These are phyloP conservation scores for Boletus tylopilopsis DNA, from an alignment of 768 basidiomycete genomes.

Conservation along the genomic window DNA sequence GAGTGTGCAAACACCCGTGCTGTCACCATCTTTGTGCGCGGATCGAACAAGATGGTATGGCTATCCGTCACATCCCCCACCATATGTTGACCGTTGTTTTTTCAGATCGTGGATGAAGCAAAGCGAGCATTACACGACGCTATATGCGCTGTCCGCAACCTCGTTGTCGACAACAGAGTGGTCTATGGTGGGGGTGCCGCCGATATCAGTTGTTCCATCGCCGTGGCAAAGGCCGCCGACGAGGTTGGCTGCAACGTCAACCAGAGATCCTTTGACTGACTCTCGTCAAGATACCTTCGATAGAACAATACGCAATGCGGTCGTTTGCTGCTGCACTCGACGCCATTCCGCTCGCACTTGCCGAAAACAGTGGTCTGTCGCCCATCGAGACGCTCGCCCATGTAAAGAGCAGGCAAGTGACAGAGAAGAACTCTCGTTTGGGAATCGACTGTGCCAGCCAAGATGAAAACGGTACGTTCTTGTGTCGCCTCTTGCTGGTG, in stretches of 20 bases:
- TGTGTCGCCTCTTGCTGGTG: neutral
- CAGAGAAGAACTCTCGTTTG: slow-evolving; percentile 75
- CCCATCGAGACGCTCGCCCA: slow-evolving; percentile 97
- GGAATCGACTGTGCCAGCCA: slow-evolving; percentile 91
- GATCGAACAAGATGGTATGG: slow-evolving; percentile 96
- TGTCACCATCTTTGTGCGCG: slow-evolving; percentile 95
- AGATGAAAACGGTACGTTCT: slow-evolving; percentile 74
- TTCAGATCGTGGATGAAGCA: slow-evolving; percentile 96
- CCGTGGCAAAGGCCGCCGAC: slow-evolving; percentile 92
- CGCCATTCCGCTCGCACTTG: slow-evolving; percentile 91
- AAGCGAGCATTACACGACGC: slow-evolving; percentile 98
- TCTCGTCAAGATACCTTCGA: slow-evolving; percentile 72
- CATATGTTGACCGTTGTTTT: neutral
- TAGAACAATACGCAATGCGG: slow-evolving; percentile 99
- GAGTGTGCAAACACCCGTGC: slow-evolving; percentile 96
- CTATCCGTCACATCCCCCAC: neutral
- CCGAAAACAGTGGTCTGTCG: slow-evolving; percentile 94
- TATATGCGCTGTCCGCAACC: slow-evolving; percentile 93
- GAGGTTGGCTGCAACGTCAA: slow-evolving; percentile 49
- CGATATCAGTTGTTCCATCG: slow-evolving; percentile 92
- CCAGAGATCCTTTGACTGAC: neutral
- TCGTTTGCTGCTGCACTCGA: slow-evolving; percentile 97
- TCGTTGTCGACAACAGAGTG: slow-evolving; percentile 92
- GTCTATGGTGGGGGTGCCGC: slow-evolving; percentile 99
- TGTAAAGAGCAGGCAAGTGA: slow-evolving; percentile 89